Conservation (phyloP, 495 filamentous ascomycete species). For the Hypoxylon fuscum region DNA sequence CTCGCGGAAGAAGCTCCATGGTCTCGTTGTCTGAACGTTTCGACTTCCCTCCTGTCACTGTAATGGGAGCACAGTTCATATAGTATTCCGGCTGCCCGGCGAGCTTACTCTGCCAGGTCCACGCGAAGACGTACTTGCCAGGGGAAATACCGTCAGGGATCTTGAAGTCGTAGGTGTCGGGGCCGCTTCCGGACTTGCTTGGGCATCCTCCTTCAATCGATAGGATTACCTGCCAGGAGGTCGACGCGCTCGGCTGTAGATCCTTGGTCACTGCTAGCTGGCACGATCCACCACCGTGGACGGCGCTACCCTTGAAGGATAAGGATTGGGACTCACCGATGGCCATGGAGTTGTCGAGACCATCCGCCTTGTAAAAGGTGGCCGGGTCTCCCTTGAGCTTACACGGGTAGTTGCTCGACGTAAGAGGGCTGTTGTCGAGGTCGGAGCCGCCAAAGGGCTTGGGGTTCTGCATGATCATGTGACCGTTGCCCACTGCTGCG, state of each 20-base stretch:
- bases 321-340: conserved; percentile 65
- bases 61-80: conserved; percentile 44
- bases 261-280: conserved; percentile 87
- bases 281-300: conserved; percentile 88
- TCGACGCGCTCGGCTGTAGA: conserved; percentile 61
- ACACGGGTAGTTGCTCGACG: conserved; percentile 82
- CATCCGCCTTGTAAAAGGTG: conserved; percentile 51
- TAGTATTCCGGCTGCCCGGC: conserved; percentile 63
- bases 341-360: conserved; percentile 57
- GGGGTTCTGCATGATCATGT: conserved; percentile 77
- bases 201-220: conserved; percentile 87
- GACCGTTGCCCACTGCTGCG: conserved; percentile 64
- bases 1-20: conserved; percentile 55
- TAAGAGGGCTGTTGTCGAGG: conserved; percentile 63
- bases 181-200: conserved; percentile 53
- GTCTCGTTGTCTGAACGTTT: conserved; percentile 43
- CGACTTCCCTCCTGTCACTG: conserved; percentile 23
- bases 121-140: conserved; percentile 73
- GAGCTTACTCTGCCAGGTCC: conserved; percentile 58
- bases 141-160: conserved; percentile 65
- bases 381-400: conserved; percentile 56
- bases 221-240: conserved; percentile 80
- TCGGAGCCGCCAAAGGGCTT: conserved; percentile 68
- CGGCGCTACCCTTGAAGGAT: conserved; percentile 67
- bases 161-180: conserved; percentile 61